A percentile compares a stretch with the other conserved stretches of the same genome.
These are phyloP conservation scores for Suillus ampliporus DNA, from an alignment of 768 basidiomycete species.

Conservation along the genomic window DNA sequence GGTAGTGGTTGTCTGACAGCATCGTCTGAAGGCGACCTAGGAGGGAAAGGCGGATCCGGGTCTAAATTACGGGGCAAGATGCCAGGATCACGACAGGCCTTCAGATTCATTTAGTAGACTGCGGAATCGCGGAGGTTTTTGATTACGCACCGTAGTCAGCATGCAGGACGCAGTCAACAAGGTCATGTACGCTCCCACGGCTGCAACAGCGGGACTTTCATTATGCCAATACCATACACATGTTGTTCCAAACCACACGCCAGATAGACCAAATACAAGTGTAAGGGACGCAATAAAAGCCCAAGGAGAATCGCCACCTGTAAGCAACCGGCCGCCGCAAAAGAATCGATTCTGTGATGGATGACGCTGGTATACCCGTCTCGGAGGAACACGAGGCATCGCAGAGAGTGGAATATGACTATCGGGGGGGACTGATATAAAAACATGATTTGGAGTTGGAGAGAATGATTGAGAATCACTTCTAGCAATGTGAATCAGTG, in stretches of 20 bases:
- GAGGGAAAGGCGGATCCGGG: slow-evolving; percentile 79
- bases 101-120: slow-evolving; percentile 11
- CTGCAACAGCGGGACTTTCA: slow-evolving; percentile 71
- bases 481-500: slow-evolving; percentile 30
- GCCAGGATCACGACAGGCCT: slow-evolving; percentile 86
- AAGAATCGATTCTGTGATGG: slow-evolving; percentile 81
- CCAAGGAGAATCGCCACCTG: slow-evolving; percentile 85
- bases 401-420: slow-evolving; percentile 40
- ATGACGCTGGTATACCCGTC: slow-evolving; percentile 67
- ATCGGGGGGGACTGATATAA: slow-evolving; percentile 37
- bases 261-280: slow-evolving; percentile 70
- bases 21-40: slow-evolving; percentile 66
- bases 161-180: slow-evolving; percentile 76
- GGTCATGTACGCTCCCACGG: slow-evolving; percentile 65
- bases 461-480: slow-evolving; percentile 26
- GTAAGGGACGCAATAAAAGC: slow-evolving; percentile 74
- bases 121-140: slow-evolving; percentile 10
- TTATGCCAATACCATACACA: slow-evolving; percentile 90
- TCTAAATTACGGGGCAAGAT: slow-evolving; percentile 90
- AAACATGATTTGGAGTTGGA: slow-evolving; percentile 34
- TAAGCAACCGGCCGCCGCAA: slow-evolving; percentile 71
- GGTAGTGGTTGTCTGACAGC: slow-evolving; percentile 70
- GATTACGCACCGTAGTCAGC: slow-evolving; percentile 69
- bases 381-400: slow-evolving; percentile 36
- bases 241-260: slow-evolving; percentile 88